Conservation (phyloP, 2,329 filamentous ascomycete genomes). For the Fusarium penzigii region DNA sequence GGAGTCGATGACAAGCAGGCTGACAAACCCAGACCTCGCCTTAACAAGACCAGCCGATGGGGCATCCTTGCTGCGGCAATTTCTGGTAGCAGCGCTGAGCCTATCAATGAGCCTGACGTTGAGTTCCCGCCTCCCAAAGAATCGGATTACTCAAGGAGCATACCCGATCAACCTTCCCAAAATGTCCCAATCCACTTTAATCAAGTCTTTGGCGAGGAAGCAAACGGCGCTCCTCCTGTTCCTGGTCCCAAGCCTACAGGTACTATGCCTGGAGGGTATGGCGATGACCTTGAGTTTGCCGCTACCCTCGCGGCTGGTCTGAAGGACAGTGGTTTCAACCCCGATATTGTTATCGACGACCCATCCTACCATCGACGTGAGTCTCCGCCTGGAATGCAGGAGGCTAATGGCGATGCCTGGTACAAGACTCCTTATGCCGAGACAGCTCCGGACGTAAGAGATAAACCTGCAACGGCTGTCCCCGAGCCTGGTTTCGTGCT, state of each 20-base stretch:
- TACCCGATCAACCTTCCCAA: conserved; percentile 15
- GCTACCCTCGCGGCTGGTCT: conserved; percentile 69
- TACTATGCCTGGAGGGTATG: conserved; percentile 66
- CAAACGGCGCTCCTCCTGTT: conserved; percentile 48
- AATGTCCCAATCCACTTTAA: conserved; percentile 21
- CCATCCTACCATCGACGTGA: conserved; percentile 62
- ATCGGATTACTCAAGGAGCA: conserved; percentile 14
- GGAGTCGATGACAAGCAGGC: conserved; percentile 28
- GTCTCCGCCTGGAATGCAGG: conserved; percentile 63
- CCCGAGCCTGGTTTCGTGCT: conserved; percentile 47
- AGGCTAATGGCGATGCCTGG: conserved; percentile 39
- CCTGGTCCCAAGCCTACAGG: conserved; percentile 59
- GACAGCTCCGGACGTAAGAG: conserved; percentile 46
- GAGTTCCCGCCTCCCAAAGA: conserved; percentile 13
- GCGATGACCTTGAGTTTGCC: conserved; percentile 68
- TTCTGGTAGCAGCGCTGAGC: conserved; percentile 42
- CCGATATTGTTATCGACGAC: conserved; percentile 69
- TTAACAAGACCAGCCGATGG: conserved; percentile 50
- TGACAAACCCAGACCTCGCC: conserved; percentile 37
- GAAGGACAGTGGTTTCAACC: conserved; percentile 69
- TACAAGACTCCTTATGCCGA: conserved; percentile 54
- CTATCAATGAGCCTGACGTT: conserved; percentile 35
- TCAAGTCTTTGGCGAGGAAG: conserved; percentile 37
- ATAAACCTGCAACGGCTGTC: conserved; percentile 24
- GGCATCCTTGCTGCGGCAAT: conserved; percentile 54